These are phyloP conservation scores for Karstenula rhodostoma DNA, from an alignment of 2,329 filamentous ascomycete species.

Conservation along the genomic window DNA sequence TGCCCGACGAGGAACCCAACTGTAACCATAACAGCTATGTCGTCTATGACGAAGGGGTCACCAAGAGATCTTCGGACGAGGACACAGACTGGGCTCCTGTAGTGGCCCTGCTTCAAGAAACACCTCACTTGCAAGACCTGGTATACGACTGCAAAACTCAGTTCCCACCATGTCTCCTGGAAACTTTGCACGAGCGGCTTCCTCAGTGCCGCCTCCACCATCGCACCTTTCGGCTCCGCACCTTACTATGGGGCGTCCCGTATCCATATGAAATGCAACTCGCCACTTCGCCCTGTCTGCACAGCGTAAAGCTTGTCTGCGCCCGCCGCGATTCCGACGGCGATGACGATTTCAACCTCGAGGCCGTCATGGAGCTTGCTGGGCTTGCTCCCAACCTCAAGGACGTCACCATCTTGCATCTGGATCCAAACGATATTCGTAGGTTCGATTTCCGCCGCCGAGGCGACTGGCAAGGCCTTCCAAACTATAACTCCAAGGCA, in stretches of 20 bases:
- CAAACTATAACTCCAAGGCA: slow-evolving; percentile 17
- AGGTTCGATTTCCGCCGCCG: not conserved
- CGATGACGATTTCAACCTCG: slow-evolving; percentile 29
- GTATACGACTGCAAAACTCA: slow-evolving; percentile 32
- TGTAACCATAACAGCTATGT: slow-evolving; percentile 15
- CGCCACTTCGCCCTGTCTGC: slow-evolving; percentile 30
- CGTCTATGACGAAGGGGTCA: slow-evolving; percentile 29
- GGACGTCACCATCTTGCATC: slow-evolving; percentile 21
- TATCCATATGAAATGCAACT: slow-evolving; percentile 34
- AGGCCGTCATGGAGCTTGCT: slow-evolving; percentile 30
- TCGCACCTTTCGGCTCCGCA: slow-evolving; percentile 29
- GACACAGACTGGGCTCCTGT: slow-evolving; percentile 32
- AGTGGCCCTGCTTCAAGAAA: slow-evolving; percentile 23
- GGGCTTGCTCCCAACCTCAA: slow-evolving; percentile 33
- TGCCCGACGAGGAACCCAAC: slow-evolving; percentile 19
- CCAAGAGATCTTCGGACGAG: slow-evolving; percentile 25
- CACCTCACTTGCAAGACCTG: slow-evolving; percentile 24
- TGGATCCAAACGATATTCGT: not conserved
- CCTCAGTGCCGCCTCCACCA: slow-evolving; percentile 30
- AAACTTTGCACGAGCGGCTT: slow-evolving; percentile 22
- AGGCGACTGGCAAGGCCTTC: slow-evolving; percentile 29
- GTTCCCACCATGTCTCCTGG: slow-evolving; percentile 30
- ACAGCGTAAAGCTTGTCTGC: slow-evolving; percentile 24
- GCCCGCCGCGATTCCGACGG: slow-evolving; percentile 23
- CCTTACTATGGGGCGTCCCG: slow-evolving; percentile 28